Evolutionary conservation across 164 flowering plant species (phyloP), one percentile per base, ranked within the genome.

Genomic region (Macadamia integrifolia): DNA sequence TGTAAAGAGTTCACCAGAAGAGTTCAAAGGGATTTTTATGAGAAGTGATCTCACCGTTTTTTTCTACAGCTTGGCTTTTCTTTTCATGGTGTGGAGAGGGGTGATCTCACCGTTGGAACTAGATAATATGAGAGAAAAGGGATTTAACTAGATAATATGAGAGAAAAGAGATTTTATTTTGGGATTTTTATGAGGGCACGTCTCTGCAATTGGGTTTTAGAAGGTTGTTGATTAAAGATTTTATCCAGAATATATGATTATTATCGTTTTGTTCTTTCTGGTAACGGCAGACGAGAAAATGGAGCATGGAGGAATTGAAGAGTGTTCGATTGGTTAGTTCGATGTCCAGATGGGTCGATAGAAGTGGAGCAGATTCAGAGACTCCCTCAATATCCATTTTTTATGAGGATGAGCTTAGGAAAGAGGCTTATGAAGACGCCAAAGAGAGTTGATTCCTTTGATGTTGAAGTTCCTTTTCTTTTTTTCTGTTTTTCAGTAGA

Each of bases 361-460:
- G 96, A 3, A 91, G 98, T 70, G 99, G 90, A 72, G 90, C 91
- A 65, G 91, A 88, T 66, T 89, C 93, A 3, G 92, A 89, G 61
- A 74, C 88, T 14, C 80, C 83, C 17, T 81, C 80, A 29, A 81
- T 85, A 88, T 76, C 85, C 6, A 3, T 76, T 61, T 23, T 57
- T n/a, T 86, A 72, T 2, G 88, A 82, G 6, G 82, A 76, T 11
- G 83, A 72, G 9, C 29, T 61, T 3, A 66, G 71, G n/a, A 77
- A 74, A 66, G 71, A 82, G 99, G 80, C 83, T 94, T 46, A 77
- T 76, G 17, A 92, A 90, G 87, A 94, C 85, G 71, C 84, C 93
- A 64, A 90, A 71, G 72, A 85, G 97, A 71, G 80, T 81, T 50
- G 93, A 94, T 77, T 94, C 97, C 29, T 81, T 94, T 60, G 99